Evolutionary conservation across 176 grass and related monocot species (phyloP).

Genomic region (Oryza punctata): DNA sequence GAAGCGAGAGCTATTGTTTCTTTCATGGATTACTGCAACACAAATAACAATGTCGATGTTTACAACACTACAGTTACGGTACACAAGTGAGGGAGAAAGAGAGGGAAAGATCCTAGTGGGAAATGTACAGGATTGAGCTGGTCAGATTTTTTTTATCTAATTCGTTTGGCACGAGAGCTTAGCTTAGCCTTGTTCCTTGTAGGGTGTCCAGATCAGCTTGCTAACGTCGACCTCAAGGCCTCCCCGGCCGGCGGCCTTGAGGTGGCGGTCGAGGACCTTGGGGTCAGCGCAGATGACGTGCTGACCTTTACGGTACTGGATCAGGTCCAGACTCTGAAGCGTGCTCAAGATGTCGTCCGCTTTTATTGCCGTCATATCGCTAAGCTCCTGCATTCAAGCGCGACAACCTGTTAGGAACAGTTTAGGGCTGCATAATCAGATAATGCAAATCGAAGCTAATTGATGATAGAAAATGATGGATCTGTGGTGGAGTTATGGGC

Average conservation of each 20-base stretch:
- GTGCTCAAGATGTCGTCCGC: conserved; percentile 90
- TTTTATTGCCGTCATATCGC: conserved; percentile 97
- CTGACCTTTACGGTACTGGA: conserved; percentile 95
- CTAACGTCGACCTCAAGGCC: conserved; percentile 86
- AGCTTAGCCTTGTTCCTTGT: conserved; percentile 86
- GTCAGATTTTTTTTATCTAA: conserved; percentile 43
- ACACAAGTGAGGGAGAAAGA: not conserved
- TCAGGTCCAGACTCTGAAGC: conserved; percentile 82
- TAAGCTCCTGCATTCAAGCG: conserved; percentile 72
- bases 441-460: too few relatives aligned
- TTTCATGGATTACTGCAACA: not conserved
- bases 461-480: not conserved
- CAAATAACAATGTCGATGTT: conserved; percentile 35
- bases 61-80: conserved; percentile 28
- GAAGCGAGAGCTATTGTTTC: not conserved
- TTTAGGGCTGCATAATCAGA: not conserved
- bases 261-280: conserved; percentile 87
- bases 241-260: conserved; percentile 86
- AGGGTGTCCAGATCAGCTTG: conserved; percentile 99
- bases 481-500: not conserved
- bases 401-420: not conserved
- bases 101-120: not conserved
- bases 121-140: conserved; percentile 43
- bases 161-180: not conserved
- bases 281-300: conserved; percentile 96